Evolutionary conservation across 805 yeast species (phyloP).

Genomic region (Pichia pseudocactophila): DNA sequence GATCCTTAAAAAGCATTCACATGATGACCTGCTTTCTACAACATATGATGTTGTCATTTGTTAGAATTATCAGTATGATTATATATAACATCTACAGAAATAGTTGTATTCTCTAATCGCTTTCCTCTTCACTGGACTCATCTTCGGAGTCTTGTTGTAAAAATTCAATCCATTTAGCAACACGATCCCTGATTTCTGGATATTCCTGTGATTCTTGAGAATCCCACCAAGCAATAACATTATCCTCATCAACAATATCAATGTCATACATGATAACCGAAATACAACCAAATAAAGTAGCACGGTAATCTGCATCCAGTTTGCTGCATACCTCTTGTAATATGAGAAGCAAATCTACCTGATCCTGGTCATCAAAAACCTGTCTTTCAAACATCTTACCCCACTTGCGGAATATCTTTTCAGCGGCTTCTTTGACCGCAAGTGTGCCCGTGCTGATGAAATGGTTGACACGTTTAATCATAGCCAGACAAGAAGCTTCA

Average conservation of each 20-base stretch:
- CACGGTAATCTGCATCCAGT: constrained; percentile 37
- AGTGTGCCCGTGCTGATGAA: constrained; percentile 71
- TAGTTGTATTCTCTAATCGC: not conserved
- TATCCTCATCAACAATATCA: constrained; percentile 78
- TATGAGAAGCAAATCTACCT: constrained; percentile 54
- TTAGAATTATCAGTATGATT: not conserved
- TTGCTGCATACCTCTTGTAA: constrained; percentile 38
- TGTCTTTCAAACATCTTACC: constrained; percentile 73
- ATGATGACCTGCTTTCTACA: constrained; percentile 1
- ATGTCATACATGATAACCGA: constrained; percentile 63
- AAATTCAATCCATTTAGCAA: constrained; percentile 80
- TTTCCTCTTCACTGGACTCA: constrained; percentile 11
- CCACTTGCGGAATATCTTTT: constrained; percentile 75
- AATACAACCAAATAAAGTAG: constrained; percentile 44
- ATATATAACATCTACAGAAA: no score
- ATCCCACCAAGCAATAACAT: constrained; percentile 78
- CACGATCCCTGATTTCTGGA: constrained; percentile 42
- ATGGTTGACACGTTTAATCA: constrained; percentile 60
- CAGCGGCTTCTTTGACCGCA: constrained; percentile 65
- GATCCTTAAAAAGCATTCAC: not conserved
- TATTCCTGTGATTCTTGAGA: constrained; percentile 31
- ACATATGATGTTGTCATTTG: constrained; percentile 6
- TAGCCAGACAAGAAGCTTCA: constrained; percentile 65
- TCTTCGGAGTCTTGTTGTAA: constrained; percentile 45
- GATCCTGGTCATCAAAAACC: constrained; percentile 73